Conservation (phyloP, 2,329 filamentous ascomycete species). For the Alternaria ethzedia region DNA sequence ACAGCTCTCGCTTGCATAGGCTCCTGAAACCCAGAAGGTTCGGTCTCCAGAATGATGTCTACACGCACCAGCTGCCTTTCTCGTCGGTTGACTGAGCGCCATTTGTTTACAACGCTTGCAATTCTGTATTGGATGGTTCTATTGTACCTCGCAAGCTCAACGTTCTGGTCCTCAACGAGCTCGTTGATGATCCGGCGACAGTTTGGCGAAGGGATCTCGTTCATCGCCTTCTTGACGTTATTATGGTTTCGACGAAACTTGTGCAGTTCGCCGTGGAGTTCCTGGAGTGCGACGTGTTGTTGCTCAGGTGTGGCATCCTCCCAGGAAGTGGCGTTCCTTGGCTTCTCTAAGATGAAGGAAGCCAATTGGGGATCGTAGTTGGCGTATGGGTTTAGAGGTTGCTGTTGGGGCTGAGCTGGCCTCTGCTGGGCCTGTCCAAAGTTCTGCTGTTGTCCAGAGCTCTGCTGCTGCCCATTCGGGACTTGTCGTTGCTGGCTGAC, state of each 20-base stretch:
- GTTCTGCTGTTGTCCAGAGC: conserved; percentile 20
- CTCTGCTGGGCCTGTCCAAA: conserved; percentile 15
- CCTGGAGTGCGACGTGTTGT: conserved; percentile 28
- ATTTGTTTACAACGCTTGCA: conserved; percentile 35
- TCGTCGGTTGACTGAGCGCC: conserved; percentile 17
- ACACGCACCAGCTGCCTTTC: conserved; percentile 29
- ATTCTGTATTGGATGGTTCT: conserved; percentile 35
- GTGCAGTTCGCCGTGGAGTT: conserved; percentile 29
- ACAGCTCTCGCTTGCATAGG: conserved; percentile 5
- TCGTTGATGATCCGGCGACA: conserved; percentile 32
- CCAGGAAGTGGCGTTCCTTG: conserved; percentile 29
- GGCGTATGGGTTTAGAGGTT: conserved; percentile 7
- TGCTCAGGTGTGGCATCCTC: conserved; percentile 31
- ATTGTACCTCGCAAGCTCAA: conserved; percentile 26
- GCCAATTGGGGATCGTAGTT: conserved; percentile 30
- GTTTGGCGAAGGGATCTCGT: conserved; percentile 34
- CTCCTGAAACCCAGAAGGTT: conserved; percentile 23
- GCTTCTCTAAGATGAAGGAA: conserved; percentile 36
- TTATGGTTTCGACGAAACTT: conserved; percentile 26
- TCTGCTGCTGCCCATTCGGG: conserved; percentile 8
- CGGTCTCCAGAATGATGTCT: conserved; percentile 39
- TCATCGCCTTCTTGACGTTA: conserved; percentile 27
- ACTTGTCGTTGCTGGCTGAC: conserved; percentile 13
- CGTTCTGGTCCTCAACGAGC: conserved; percentile 38
- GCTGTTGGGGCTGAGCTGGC: conserved; percentile 12